Percentiles rank a stretch among this genome's conserved stretches.
phyloP scores from a whole-genome alignment of 1,284 basidiomycete genomes.

The Puccinia triticina region DNA sequence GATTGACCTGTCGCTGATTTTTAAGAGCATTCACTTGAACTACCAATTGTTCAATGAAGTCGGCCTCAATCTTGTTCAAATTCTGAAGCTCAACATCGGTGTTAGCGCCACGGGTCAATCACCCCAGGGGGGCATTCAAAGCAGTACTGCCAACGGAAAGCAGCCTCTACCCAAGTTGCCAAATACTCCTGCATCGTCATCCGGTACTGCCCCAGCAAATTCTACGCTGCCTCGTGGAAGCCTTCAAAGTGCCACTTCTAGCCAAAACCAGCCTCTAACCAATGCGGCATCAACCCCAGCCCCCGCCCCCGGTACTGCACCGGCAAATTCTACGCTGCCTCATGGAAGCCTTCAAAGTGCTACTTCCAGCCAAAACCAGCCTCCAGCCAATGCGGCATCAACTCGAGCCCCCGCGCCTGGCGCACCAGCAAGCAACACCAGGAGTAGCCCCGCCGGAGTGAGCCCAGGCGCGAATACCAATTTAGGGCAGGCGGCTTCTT shows the following conservation, averaged over 20 bases:
- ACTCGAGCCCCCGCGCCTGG: too few species aligned
- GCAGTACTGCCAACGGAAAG: background rate
- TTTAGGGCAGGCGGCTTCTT: background rate
- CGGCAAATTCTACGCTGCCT: background rate
- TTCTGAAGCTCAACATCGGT: background rate
- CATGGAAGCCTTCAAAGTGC: background rate
- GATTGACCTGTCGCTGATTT: background rate
- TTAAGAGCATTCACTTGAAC: background rate
- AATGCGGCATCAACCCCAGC: too few species aligned
- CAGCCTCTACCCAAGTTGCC: background rate
- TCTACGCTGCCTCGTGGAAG: background rate
- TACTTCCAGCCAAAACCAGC: too few species aligned
- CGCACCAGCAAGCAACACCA: too few species aligned
- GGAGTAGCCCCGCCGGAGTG: background rate
- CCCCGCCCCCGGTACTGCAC: too few species aligned
- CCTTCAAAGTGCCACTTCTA: too few species aligned
- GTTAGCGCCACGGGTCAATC: background rate
- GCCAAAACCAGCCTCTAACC: too few species aligned
- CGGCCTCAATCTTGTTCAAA: background rate
- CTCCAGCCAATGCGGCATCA: too few species aligned
- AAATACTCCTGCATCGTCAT: too few species aligned
- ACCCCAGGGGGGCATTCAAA: background rate
- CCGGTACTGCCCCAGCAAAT: background rate
- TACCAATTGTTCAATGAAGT: slow-evolving; percentile 13
- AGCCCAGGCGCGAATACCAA: background rate